These are phyloP conservation scores for Pseudogymnoascus verrucosus DNA, from an alignment of 2,329 filamentous ascomycete genomes.

Conservation along the genomic window DNA sequence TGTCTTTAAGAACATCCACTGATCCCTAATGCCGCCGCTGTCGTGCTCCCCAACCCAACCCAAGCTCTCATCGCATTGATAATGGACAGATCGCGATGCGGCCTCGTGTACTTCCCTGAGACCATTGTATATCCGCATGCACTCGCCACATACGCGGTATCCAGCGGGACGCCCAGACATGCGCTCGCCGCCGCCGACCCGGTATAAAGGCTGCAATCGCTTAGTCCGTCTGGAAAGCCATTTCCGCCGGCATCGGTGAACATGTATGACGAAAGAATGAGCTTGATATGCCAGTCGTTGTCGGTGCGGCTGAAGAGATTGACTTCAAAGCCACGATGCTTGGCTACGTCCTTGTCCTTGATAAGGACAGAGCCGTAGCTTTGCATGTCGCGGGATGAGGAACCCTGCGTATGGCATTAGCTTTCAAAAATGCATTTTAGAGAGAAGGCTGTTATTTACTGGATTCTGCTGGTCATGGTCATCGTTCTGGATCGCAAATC, in stretches of 20 bases:
- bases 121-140: constrained; percentile 22
- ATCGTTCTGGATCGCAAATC: constrained; percentile 27
- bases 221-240: constrained; percentile 24
- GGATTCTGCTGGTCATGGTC: constrained; percentile 27
- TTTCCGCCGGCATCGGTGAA: constrained; percentile 21
- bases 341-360: constrained; percentile 24
- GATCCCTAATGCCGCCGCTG: constrained; percentile 21
- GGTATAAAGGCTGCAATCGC: constrained; percentile 24
- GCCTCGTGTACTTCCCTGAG: constrained; percentile 22
- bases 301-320: constrained; percentile 26
- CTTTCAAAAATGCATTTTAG: not conserved
- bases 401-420: constrained; percentile 15
- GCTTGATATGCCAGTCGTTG: constrained; percentile 24
- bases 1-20: constrained; percentile 15
- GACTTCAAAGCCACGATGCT: constrained; percentile 24
- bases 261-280: constrained; percentile 24
- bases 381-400: constrained; percentile 25
- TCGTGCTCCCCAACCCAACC: constrained; percentile 22
- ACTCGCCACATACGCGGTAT: constrained; percentile 21
- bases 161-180: constrained; percentile 23
- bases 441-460: constrained; percentile 9
- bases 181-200: constrained; percentile 16
- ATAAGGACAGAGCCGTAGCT: constrained; percentile 24
- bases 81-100: constrained; percentile 24
- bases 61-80: constrained; percentile 27